Conservation (phyloP, 805 yeast species). For the Saccharomycopsis sp. region DNA sequence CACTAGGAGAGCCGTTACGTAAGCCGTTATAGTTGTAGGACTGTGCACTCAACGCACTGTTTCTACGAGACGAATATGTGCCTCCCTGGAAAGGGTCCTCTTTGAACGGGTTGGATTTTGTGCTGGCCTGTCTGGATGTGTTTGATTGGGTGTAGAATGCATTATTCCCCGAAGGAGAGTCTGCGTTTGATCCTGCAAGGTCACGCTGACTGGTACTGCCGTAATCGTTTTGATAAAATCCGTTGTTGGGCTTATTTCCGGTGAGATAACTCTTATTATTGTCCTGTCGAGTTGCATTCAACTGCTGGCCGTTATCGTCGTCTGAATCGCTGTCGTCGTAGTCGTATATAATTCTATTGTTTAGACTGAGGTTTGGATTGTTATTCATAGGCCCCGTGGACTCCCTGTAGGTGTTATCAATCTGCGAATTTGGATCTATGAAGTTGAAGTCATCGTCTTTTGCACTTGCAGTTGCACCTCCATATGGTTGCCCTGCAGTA, state of each 20-base stretch:
- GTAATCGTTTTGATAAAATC: not conserved
- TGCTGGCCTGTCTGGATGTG: conserved; percentile 17
- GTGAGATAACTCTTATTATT: not conserved
- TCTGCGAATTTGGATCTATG: conserved; percentile 18
- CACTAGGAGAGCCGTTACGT: not conserved
- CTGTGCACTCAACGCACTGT: conserved; percentile 5
- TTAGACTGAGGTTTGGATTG: conserved; percentile 20
- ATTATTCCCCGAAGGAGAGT: not conserved
- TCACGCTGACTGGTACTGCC: not conserved
- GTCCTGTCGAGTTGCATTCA: not conserved
- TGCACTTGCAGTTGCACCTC: not conserved
- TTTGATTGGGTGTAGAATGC: conserved; percentile 3
- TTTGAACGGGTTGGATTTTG: conserved; percentile 20
- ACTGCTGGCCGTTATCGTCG: not conserved
- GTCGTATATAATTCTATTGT: conserved; percentile 20
- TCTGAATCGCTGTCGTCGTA: conserved; percentile 17
- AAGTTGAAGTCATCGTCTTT: conserved; percentile 15
- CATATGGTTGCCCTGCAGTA: not conserved
- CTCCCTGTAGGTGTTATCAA: conserved; percentile 14
- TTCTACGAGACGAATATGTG: conserved; percentile 4
- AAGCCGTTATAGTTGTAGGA: not conserved
- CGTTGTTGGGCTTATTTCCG: not conserved
- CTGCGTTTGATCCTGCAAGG: not conserved
- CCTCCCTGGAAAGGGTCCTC: conserved; percentile 19
- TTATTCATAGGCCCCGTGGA: conserved; percentile 2